Evolutionary conservation across 306 rosid genomes (phyloP).

Genomic region (Corylus heterophylla): DNA sequence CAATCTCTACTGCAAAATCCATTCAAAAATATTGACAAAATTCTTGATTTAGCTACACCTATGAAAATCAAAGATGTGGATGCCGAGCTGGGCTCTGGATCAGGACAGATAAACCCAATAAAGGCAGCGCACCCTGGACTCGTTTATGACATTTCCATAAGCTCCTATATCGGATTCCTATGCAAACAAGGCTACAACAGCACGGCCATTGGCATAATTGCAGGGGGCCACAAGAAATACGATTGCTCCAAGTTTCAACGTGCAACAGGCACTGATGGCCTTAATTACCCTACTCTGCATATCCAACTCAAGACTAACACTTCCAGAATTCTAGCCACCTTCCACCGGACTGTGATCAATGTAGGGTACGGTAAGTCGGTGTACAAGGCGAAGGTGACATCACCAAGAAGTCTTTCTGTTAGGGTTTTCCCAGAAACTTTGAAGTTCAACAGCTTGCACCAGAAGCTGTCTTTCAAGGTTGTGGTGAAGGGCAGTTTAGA

Average conservation of each 20-base stretch:
- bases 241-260: conserved; percentile 40
- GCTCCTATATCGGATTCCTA: conserved; percentile 54
- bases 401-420: conserved; percentile 52
- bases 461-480: conserved; percentile 54
- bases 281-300: conserved; percentile 85
- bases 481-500: conserved; percentile 46
- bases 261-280: conserved; percentile 61
- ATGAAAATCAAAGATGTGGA: conserved; percentile 31
- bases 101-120: conserved; percentile 71
- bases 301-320: conserved; percentile 15
- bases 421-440: conserved; percentile 52
- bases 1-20: neutral
- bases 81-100: conserved; percentile 53
- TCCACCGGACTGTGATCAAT: conserved; percentile 55
- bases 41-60: conserved; percentile 54
- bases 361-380: conserved; percentile 54
- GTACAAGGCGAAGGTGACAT: conserved; percentile 57
- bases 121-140: conserved; percentile 68
- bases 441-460: conserved; percentile 36
- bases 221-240: conserved; percentile 36
- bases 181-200: conserved; percentile 55
- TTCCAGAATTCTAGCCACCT: conserved; percentile 49
- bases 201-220: conserved; percentile 39
- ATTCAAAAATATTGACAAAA: neutral
- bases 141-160: conserved; percentile 46